Base-by-base conservation (phyloP, 108 stramenopile species). In the Nitzschia sp. region DNA sequence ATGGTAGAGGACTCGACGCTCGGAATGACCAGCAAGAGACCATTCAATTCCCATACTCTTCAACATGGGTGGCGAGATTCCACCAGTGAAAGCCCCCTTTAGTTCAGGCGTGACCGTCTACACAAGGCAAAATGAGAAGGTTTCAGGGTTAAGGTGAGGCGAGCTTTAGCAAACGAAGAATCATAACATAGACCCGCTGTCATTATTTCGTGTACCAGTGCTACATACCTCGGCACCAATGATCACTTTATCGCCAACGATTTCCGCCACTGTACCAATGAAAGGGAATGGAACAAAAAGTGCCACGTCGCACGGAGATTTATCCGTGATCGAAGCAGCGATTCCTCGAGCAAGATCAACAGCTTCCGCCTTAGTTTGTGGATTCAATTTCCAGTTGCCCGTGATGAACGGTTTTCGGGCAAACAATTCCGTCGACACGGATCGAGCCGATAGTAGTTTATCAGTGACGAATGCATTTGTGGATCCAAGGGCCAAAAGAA, bases 361-460 rank as follows among this genome's bases (percentile, higher is more conserved):
- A 26, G 91, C 91, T 71, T 92, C 90, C 8, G 73, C 80, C 53
- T 86, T 85, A 32, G 88, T 83, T 44, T 69, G 58, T 41, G 94
- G 94, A 45, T 92, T 95, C 76, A 96, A 73, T 82, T 98, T 98
- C 97, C 97, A 97, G 85, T 97, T 97, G 52, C 97, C 97, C 16
- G 90, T 78, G 66, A 97, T 96, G 79, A 97, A 89, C 19, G 96
- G 92, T 44, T 82, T 81, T 17, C 85, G 70, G 15, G 60, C 74
- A 54, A 48, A 65, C 29, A 65, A 31, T 52, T 65, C 63, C n/a
- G 48, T 52, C 48, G 27, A 28, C 13, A 3, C 27, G 16, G 15
- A 8, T 23, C 46, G 2, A 38, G 3, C 3, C 11, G 46, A 13
- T 3, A n/a, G 44, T 3, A 19, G 26, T 29, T 47, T 25, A 2